Evolutionary conservation across 805 yeast species (phyloP), one percentile per base, ranked within the genome.

Genomic region (Myxozyma sirexii): DNA sequence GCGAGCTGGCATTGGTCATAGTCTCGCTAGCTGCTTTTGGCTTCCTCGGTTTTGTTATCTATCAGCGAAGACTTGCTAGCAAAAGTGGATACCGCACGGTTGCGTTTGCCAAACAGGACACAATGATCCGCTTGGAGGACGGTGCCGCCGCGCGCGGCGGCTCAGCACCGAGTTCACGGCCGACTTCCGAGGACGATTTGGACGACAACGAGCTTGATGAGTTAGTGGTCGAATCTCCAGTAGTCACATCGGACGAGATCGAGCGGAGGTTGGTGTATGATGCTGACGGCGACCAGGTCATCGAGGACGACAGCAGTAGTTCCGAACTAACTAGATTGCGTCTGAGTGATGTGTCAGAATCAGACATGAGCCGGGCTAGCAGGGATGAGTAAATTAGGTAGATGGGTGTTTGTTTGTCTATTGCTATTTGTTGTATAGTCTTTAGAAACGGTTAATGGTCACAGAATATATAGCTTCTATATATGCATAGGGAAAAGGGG

Each of bases 1-100:
- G 79, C 4, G 68, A 65, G 21, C 65, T 69, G 2, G 77, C 78
- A 0, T 67, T 76, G n/a, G 63, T 72, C 2, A 68, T 75, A 3
- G 75, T 76, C 33, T 37, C 74, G 3, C 57, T 72, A 1, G 64
- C 71, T 1, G 51, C 66, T 5, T 17, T 54, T 31, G 64, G 59
- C 10, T 62, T 62, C 38, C 55, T 50, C 8, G 51, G 45, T 3
- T 60, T 62, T 53, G 63, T 62, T n/a, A 6, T 62, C 17, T 53
- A 46, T 41, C 66, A 62, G 56, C 50, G 66, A 4, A 38, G 60
- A 31, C 37, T 42, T 13, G 59, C 61, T 2, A 21, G 50, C 4
- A 48, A 44, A 19, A 41, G 61, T 10, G 66, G 66, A 26, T 62
- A 62, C 45, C 50, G 63, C 15, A 58, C 65, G 1, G 65, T 62